Evolutionary conservation across 768 basidiomycete species (phyloP), one percentile per base, ranked within the genome.

Genomic region (Dictyophora rubrovolvata): DNA sequence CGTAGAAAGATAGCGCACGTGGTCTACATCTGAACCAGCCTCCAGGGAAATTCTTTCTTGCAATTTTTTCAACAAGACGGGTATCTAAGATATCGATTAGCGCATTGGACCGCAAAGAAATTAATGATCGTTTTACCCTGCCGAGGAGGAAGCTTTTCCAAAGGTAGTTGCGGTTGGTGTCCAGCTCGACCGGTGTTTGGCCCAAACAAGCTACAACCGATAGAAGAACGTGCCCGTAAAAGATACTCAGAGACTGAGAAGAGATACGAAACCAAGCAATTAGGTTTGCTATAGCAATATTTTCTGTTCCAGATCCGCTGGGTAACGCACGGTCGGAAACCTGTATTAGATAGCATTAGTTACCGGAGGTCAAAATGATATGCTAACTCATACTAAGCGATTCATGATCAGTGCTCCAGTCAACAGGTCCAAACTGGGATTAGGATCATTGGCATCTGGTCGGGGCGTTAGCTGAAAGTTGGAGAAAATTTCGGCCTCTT

Each of bases 91-190:
- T 21, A 35, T 60, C 46, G 48, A 50, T 11, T 54, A n/a, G 22
- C 55, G 18, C 59, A 23, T 17, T 22, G 7, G 53, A 36, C 63
- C 33, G 63, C 50, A 35, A 52, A 8, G 57, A 34, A n/a, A 34
- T 61, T 20, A 6, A 23, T 42, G 34, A 42, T 37, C 20, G 60
- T 33, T 53, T 64, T 70, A 90, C 88, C 55, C 88, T 78, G 42
- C 86, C 84, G 56, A 87, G 71, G 18, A 87, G 75, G 65, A 89
- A 90, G 18, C 82, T 77, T 63, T 79, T 80, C 88, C 87, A 91
- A 34, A 89, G 65, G 37, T 71, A 71, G 49, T 68, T 62, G 55
- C 71, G 60, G 65, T 69, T 62, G 63, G 72, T 62, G 56, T 69
- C 61, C 5, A 66, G 66, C 56, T 58, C 72, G 1, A 73, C 66